A percentile compares a stretch with the other conserved stretches of the same genome.
phyloP scores from a whole-genome alignment of 257 asterid genomes.

The Agastache rugosa region DNA sequence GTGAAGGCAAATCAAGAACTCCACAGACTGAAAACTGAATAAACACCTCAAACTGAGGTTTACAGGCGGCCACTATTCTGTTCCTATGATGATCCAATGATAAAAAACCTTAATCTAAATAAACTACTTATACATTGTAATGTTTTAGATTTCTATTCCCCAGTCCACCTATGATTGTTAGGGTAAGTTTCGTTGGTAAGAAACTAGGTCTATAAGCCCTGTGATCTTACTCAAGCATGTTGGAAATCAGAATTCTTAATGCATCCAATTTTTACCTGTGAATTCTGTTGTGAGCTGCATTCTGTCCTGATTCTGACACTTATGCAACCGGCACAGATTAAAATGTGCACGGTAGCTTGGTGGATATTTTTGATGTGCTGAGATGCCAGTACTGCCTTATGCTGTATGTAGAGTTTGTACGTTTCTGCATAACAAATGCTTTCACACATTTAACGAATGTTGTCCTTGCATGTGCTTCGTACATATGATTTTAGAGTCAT shows the following conservation, averaged over 20 bases:
- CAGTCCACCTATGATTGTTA: background rate
- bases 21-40: no score
- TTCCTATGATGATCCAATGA: no score
- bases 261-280: background rate
- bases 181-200: conserved; percentile 1
- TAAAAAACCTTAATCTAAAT: no score
- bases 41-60: no score
- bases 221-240: conserved; percentile 9
- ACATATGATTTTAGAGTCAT: conserved; percentile 9
- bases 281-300: conserved; percentile 22
- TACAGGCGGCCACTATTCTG: no score
- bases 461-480: conserved; percentile 1
- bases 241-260: conserved; percentile 5
- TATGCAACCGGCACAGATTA: background rate
- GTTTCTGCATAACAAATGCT: background rate
- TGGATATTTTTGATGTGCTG: conserved; percentile 13
- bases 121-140: no score
- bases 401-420: background rate
- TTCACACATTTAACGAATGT: conserved; percentile 9
- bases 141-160: background rate
- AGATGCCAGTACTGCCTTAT: background rate
- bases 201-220: background rate
- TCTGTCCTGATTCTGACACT: conserved; percentile 1
- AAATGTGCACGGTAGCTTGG: conserved; percentile 11
- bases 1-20: no score